Evolutionary conservation across 1,284 basidiomycete species (phyloP), one percentile per base, ranked within the genome.

Genomic region (Cutaneotrichosporon curvatum): DNA sequence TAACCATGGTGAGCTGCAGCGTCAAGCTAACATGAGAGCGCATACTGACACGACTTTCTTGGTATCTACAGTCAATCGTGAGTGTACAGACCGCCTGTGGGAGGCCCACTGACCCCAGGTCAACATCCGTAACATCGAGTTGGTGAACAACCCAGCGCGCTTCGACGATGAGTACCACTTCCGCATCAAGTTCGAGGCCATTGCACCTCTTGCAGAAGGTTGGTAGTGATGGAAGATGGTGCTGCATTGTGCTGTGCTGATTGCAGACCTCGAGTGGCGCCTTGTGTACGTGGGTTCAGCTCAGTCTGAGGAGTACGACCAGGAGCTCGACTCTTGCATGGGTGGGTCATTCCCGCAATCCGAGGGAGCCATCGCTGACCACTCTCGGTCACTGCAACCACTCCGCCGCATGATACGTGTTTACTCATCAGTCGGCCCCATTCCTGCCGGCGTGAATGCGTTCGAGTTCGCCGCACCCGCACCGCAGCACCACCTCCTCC

Each of bases 201-300:
- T 98, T 58, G 85, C 91, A 7, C 82, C 84, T 10, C 77, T 98
- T 43, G 82, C 85, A 62, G 92, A 97, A 63, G 91, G 89, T 87
- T 55, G 59, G 75, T 63, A 15, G 21, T 32, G 40, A 4, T 2
- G 21, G 20, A 14, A 31, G 16, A 4, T 5, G 4, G 14, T 16
- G 32, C 14, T 42, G n/a, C 40, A 21, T 10, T n/a, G 19, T 32
- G 22, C 12, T 6, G n/a, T 16, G 22, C 20, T 35, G 31, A 42
- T 21, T 43, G 10, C 62, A 92, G 94, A 98, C 71, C 81, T 98
- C 55, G 94, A 98, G 71, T 98, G 94, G 94, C 84, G 83, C 58
- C 81, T 99, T 55, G 90, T 96, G 55, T 98, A 96, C 69, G 94
- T 98, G 43, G 91, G 95, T 4, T 91, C 86, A 1, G 91, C 95